Conservation (phyloP, 495 filamentous ascomycete species). For the Podospora bellae-mahoneyi region DNA sequence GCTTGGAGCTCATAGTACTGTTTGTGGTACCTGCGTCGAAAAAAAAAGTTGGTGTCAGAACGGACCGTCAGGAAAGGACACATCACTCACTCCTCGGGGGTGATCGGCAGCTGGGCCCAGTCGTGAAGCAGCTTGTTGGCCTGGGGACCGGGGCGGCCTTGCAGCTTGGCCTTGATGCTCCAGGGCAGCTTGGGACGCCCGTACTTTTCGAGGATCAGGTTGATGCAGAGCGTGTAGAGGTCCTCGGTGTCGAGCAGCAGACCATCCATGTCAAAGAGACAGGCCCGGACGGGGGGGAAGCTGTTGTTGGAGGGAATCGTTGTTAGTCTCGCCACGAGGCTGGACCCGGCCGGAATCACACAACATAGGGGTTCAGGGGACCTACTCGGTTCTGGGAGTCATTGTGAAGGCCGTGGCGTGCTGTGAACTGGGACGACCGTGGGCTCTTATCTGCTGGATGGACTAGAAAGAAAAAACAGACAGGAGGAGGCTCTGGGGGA, state of each 20-base stretch:
- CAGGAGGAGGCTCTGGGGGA: background rate
- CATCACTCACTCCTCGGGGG: constrained; percentile 45
- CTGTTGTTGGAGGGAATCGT: constrained; percentile 33
- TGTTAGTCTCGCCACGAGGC: background rate
- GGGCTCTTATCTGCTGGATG: no score
- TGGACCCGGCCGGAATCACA: background rate
- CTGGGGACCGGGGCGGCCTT: constrained; percentile 80
- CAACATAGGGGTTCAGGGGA: constrained; percentile 3
- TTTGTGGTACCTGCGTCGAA: constrained; percentile 40
- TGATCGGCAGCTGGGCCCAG: constrained; percentile 86
- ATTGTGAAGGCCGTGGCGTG: constrained; percentile 24
- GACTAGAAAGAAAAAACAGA: background rate
- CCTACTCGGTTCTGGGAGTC: constrained; percentile 44
- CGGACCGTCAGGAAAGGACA: background rate
- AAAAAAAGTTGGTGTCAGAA: background rate
- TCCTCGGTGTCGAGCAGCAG: constrained; percentile 93
- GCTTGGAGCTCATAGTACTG: constrained; percentile 60
- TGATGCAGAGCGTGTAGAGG: constrained; percentile 79
- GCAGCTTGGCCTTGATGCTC: constrained; percentile 89
- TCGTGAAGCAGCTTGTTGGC: constrained; percentile 52
- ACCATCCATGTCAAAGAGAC: constrained; percentile 98
- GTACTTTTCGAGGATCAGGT: constrained; percentile 73
- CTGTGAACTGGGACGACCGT: no score
- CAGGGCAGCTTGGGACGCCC: constrained; percentile 73
- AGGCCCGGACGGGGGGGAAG: constrained; percentile 78